phyloP scores from a whole-genome alignment of 306 rosid genomes.

The Inga oerstediana region DNA sequence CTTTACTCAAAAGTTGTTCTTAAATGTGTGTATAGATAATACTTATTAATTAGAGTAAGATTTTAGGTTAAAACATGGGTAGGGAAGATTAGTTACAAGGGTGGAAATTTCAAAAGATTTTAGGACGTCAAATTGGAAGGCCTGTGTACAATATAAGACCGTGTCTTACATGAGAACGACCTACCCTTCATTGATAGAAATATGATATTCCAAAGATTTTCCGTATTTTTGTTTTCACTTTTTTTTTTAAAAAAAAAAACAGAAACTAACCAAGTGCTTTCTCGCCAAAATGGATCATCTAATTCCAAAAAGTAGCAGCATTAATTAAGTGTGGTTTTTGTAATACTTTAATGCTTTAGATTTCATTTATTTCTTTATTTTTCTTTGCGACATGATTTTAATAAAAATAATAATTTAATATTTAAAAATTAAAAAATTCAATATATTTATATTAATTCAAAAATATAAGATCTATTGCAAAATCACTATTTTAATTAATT shows the following conservation, averaged over 20 bases:
- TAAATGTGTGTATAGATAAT: not conserved
- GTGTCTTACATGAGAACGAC: not conserved
- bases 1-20: not conserved
- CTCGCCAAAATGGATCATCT: not conserved
- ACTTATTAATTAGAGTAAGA: not conserved
- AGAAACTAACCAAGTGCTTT: not conserved
- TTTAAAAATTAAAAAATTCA: not conserved
- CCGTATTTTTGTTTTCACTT: not conserved
- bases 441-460: not conserved
- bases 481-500: not conserved
- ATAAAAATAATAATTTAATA: not conserved
- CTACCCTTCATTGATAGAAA: not conserved
- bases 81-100: not conserved
- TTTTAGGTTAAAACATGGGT: not conserved
- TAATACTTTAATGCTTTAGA: not conserved
- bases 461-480: not conserved
- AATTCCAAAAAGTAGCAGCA: not conserved
- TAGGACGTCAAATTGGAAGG: constrained; percentile 1
- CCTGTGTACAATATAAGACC: not conserved
- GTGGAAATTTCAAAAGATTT: not conserved
- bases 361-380: not conserved
- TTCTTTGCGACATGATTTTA: not conserved
- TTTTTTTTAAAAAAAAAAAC: not conserved
- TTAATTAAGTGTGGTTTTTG: not conserved
- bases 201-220: not conserved